Evolutionary conservation across 108 stramenopile species (phyloP).

Genomic region (Stephanodiscus minutulus): DNA sequence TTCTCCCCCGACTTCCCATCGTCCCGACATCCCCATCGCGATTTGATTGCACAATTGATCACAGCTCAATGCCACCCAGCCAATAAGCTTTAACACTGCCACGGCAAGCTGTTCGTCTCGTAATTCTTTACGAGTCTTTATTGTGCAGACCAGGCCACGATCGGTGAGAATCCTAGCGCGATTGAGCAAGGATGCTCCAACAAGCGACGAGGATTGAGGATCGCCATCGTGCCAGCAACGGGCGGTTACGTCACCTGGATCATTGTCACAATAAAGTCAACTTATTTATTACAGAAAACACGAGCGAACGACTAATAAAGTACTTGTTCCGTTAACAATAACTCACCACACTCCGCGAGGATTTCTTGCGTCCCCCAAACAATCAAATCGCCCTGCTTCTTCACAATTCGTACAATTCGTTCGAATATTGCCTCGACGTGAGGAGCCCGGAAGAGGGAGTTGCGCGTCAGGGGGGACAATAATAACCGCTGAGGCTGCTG

Average conservation of each 20-base stretch:
- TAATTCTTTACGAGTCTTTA: conserved; percentile 69
- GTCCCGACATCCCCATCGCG: conserved; percentile 45
- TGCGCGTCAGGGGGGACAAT: conserved; percentile 1
- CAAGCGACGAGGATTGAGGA: conserved; percentile 51
- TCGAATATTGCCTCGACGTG: conserved; percentile 52
- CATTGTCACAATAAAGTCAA: background rate
- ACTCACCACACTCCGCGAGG: conserved; percentile 55
- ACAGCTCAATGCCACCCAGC: conserved; percentile 63
- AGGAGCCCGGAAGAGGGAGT: conserved; percentile 32
- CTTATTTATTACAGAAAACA: background rate
- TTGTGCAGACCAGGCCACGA: conserved; percentile 66
- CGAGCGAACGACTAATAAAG: background rate
- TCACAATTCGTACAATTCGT: conserved; percentile 58
- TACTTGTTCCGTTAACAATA: background rate
- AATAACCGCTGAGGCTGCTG: background rate
- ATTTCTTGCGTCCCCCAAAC: conserved; percentile 86
- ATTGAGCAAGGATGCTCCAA: conserved; percentile 70
- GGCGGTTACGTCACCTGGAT: conserved; percentile 40
- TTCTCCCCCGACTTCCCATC: background rate
- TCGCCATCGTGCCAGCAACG: conserved; percentile 80
- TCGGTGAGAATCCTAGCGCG: conserved; percentile 52
- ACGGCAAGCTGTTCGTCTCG: conserved; percentile 70
- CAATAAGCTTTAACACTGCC: conserved; percentile 70
- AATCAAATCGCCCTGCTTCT: conserved; percentile 71
- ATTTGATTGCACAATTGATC: conserved; percentile 78